Evolutionary conservation across 495 filamentous ascomycete species (phyloP).

Genomic region (Talaromyces borbonicus): DNA sequence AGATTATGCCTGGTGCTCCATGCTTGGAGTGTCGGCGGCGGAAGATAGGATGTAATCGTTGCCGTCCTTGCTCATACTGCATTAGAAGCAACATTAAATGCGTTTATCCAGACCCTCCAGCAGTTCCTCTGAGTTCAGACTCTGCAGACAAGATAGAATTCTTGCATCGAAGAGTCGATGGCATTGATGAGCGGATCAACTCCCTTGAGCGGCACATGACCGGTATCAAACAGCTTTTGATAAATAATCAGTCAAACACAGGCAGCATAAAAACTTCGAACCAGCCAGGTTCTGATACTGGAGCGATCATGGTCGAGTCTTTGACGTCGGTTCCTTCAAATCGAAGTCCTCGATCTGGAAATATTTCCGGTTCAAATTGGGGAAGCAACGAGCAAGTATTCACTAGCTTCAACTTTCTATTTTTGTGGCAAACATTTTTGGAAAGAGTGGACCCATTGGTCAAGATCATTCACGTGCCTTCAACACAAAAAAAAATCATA

Average conservation of each 20-base stretch:
- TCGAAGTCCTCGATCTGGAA: not conserved
- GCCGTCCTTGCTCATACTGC: slow-evolving; percentile 40
- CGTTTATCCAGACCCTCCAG: slow-evolving; percentile 10
- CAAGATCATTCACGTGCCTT: slow-evolving; percentile 19
- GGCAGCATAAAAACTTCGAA: not conserved
- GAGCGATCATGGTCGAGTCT: not conserved
- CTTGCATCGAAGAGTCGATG: slow-evolving; percentile 8
- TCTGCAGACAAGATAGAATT: not conserved
- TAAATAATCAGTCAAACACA: not conserved
- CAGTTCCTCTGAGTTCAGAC: not conserved
- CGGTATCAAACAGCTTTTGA: slow-evolving; percentile 8
- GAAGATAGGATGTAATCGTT: slow-evolving; percentile 45
- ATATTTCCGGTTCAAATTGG: not conserved
- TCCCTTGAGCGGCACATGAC: slow-evolving; percentile 7
- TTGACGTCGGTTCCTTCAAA: not conserved
- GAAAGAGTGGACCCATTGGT: slow-evolving; percentile 19
- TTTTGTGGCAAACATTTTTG: slow-evolving; percentile 19
- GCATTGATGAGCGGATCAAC: slow-evolving; percentile 9
- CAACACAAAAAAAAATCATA: slow-evolving; percentile 13
- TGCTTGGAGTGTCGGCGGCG: slow-evolving; percentile 44
- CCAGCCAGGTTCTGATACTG: not conserved
- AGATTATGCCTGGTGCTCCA: slow-evolving; percentile 21
- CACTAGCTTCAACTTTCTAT: slow-evolving; percentile 2
- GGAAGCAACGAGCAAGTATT: not conserved
- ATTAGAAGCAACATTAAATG: slow-evolving; percentile 20